Percentiles rank a stretch among this genome's conserved stretches.
These are phyloP conservation scores for Aurantiochytrium sp. DNA, from an alignment of 108 stramenopile genomes.

Conservation along the genomic window DNA sequence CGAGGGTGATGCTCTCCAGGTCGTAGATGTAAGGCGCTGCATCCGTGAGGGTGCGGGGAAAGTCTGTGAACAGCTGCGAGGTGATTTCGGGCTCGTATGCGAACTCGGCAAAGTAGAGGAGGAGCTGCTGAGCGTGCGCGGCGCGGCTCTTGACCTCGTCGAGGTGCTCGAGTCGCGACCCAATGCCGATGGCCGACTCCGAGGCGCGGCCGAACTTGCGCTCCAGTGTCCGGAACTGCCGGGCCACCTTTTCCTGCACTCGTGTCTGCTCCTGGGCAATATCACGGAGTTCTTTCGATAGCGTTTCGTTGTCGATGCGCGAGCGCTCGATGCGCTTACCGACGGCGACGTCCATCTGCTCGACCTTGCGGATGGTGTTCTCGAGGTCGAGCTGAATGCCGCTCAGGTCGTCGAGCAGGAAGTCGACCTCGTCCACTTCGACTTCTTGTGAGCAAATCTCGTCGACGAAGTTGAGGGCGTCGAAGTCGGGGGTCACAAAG, in stretches of 20 bases:
- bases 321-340: conserved; percentile 6
- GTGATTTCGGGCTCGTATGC: not conserved
- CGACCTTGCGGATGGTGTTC: not conserved
- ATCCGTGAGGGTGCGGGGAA: not conserved
- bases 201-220: not conserved
- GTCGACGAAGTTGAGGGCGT: not conserved
- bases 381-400: not conserved
- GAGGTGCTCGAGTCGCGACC: not conserved
- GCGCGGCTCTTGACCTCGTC: not conserved
- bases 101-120: not conserved
- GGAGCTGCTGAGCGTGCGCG: not conserved
- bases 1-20: not conserved
- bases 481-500: not conserved
- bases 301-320: not conserved
- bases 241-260: not conserved
- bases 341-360: not conserved
- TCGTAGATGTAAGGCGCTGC: not conserved
- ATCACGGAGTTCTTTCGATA: not conserved
- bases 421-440: not conserved
- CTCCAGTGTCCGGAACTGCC: not conserved
- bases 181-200: not conserved
- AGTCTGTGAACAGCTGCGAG: not conserved
- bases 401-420: not conserved
- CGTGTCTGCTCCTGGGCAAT: not conserved
- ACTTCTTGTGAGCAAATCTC: not conserved